Percentiles rank a stretch among this genome's conserved stretches.
phyloP scores from a whole-genome alignment of 306 rosid genomes.

The Cicer bijugum region DNA sequence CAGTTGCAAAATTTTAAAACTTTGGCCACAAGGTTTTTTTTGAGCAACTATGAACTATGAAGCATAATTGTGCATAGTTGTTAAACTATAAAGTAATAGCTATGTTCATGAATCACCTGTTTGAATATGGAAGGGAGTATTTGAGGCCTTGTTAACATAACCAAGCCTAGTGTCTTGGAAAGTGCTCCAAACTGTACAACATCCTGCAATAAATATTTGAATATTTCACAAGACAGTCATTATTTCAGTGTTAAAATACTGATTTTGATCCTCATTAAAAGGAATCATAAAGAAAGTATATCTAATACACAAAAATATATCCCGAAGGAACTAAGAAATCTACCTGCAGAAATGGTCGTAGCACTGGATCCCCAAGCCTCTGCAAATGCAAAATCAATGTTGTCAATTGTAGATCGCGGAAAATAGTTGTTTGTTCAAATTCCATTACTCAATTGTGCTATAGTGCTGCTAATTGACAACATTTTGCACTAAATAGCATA shows the following conservation, averaged over 20 bases:
- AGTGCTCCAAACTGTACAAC: slow-evolving; percentile 94
- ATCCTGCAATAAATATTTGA: slow-evolving; percentile 60
- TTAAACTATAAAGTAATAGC: neutral
- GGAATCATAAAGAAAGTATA: slow-evolving; percentile 26
- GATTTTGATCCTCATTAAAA: slow-evolving; percentile 23
- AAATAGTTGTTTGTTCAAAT: neutral
- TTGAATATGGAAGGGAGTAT: slow-evolving; percentile 86
- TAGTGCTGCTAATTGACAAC: neutral
- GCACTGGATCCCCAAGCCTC: slow-evolving; percentile 95
- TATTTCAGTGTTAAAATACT: neutral
- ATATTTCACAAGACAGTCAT: slow-evolving; percentile 26
- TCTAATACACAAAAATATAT: slow-evolving; percentile 20
- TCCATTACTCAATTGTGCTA: neutral
- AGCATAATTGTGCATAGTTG: neutral
- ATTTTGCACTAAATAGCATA: neutral
- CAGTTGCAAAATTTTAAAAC: neutral
- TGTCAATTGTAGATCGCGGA: neutral
- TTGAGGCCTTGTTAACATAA: slow-evolving; percentile 84
- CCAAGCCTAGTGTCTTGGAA: slow-evolving; percentile 86
- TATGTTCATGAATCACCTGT: slow-evolving; percentile 65
- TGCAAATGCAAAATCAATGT: slow-evolving; percentile 42
- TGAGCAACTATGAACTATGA: neutral
- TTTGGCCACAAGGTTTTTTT: neutral
- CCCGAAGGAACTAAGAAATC: neutral
- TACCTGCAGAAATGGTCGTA: slow-evolving; percentile 94